phyloP scores from a whole-genome alignment of 768 basidiomycete species.

The Suillus brevipes region DNA sequence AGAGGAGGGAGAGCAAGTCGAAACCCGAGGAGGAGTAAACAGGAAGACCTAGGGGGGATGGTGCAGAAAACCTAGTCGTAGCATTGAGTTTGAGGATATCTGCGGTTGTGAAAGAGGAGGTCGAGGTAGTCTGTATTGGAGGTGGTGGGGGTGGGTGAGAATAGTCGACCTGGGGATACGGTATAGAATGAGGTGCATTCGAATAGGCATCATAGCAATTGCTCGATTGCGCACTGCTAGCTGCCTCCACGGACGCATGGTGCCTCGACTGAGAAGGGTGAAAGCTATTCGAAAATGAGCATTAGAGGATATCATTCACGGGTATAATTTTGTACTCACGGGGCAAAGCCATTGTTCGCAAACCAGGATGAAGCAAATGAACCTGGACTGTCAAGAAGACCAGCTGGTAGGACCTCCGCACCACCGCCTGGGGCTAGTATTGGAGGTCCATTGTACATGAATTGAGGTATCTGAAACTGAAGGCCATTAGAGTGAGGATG shows the following conservation, averaged over 20 bases:
- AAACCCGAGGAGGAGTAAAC: conserved; percentile 92
- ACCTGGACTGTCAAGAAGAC: conserved; percentile 32
- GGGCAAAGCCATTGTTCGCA: conserved; percentile 43
- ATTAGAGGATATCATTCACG: background rate
- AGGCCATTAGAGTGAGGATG: conserved; percentile 27
- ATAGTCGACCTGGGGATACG: background rate
- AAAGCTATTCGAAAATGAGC: conserved; percentile 27
- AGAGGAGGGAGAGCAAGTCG: conserved; percentile 80
- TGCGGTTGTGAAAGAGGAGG: conserved; percentile 6
- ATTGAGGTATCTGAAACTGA: conserved; percentile 65
- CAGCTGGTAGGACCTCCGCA: conserved; percentile 66
- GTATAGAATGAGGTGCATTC: conserved; percentile 6
- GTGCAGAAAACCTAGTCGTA: conserved; percentile 17
- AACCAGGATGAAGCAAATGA: conserved; percentile 49
- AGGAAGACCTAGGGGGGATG: conserved; percentile 44
- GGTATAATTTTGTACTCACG: conserved; percentile 19
- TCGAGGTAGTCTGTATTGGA: background rate
- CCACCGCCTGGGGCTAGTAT: conserved; percentile 71
- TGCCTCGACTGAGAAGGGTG: conserved; percentile 21
- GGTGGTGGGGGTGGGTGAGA: conserved; percentile 8
- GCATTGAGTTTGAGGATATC: conserved; percentile 4
- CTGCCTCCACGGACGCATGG: background rate
- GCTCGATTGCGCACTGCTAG: background rate
- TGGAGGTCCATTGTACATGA: conserved; percentile 58
- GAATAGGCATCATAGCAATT: background rate